phyloP scores from a whole-genome alignment of 2,329 filamentous ascomycete genomes.

The Pezicula radicicola region DNA sequence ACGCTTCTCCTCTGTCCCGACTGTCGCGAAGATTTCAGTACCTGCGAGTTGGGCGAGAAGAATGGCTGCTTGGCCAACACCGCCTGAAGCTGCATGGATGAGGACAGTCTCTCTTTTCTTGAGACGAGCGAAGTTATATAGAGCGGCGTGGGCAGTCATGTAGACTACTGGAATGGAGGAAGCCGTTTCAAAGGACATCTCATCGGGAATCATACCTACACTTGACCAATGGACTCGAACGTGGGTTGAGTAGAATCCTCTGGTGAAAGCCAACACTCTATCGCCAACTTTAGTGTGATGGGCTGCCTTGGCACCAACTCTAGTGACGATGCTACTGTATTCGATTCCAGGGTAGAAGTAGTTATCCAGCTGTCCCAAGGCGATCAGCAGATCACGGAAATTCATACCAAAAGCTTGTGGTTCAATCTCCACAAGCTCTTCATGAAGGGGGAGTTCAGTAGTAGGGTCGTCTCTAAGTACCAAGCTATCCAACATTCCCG shows the following conservation, averaged over 20 bases:
- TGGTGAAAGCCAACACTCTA: conserved; percentile 16
- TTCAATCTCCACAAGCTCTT: conserved; percentile 33
- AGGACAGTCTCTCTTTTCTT: conserved; percentile 22
- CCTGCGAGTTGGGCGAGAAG: conserved; percentile 21
- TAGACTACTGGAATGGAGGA: conserved; percentile 12
- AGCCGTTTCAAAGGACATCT: conserved; percentile 11
- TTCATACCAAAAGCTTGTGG: conserved; percentile 35
- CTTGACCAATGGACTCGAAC: conserved; percentile 21
- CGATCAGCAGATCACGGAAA: conserved; percentile 38
- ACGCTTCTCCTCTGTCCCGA: conserved; percentile 8
- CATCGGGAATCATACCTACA: conserved; percentile 2
- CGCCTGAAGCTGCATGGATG: conserved; percentile 29
- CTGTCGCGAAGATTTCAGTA: conserved; percentile 24
- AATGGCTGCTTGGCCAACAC: conserved; percentile 30
- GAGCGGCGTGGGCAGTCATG: conserved; percentile 11
- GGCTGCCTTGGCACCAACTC: conserved; percentile 4
- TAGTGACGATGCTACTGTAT: conserved; percentile 8
- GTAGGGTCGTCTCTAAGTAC: conserved; percentile 8
- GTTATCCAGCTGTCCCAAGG: conserved; percentile 23
- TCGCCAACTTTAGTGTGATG: conserved; percentile 8
- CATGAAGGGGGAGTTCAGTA: conserved; percentile 6
- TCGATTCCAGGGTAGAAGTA: conserved; percentile 7
- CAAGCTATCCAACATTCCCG: conserved; percentile 12
- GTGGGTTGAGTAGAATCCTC: conserved; percentile 30
- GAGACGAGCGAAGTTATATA: conserved; percentile 13